Percentiles rank a stretch among this genome's conserved stretches.
phyloP scores from a whole-genome alignment of 345 rosid genomes.

The Populus euphratica region DNA sequence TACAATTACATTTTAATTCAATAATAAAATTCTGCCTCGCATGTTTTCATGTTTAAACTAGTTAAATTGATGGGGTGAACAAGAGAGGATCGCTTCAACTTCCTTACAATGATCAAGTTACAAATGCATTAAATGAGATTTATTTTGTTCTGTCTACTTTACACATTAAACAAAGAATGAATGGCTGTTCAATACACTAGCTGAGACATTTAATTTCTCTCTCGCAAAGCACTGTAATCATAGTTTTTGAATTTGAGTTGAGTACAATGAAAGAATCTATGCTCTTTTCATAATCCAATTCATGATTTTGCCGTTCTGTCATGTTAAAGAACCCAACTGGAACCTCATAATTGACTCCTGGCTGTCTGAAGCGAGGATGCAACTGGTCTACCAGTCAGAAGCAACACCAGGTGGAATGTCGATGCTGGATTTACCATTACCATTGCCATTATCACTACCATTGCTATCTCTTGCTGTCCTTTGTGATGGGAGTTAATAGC shows the following conservation, averaged over 20 bases:
- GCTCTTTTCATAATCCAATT: background rate
- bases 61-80: no score
- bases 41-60: no score
- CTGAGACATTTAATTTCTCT: background rate
- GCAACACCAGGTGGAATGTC: slow-evolving; percentile 15
- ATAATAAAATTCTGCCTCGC: no score
- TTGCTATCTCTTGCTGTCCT: slow-evolving; percentile 52
- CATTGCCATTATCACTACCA: slow-evolving; percentile 3
- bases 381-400: slow-evolving; percentile 13
- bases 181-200: background rate
- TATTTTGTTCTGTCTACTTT: background rate
- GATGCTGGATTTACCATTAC: slow-evolving; percentile 15
- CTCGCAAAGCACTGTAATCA: background rate
- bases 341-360: background rate
- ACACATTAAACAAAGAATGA: background rate
- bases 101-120: background rate
- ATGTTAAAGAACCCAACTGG: background rate
- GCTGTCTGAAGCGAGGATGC: background rate
- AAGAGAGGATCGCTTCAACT: background rate
- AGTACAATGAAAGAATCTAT: slow-evolving; percentile 12
- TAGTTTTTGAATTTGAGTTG: background rate
- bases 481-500: slow-evolving; percentile 55
- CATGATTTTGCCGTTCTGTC: background rate
- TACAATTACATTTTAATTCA: no score
- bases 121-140: background rate